phyloP scores from a whole-genome alignment of 441 rosid species.

The Arabidopsis lyrata region DNA sequence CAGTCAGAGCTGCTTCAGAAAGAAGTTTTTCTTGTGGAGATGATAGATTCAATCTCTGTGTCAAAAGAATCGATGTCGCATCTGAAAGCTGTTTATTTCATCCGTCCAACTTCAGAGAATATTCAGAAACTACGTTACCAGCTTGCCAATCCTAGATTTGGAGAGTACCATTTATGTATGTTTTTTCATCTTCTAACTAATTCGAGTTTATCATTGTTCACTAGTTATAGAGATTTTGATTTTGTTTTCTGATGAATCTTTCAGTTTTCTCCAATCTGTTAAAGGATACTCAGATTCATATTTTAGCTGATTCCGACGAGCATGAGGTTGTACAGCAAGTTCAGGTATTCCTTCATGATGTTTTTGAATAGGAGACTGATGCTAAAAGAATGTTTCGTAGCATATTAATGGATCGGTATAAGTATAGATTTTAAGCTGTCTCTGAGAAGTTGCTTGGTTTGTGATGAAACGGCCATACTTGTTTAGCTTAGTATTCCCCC shows the following conservation, averaged over 20 bases:
- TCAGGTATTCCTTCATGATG: conserved; percentile 61
- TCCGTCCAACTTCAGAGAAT: conserved; percentile 87
- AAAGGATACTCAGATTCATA: conserved; percentile 97
- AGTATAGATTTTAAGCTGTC: not conserved
- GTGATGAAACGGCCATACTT: not conserved
- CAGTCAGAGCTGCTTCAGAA: conserved; percentile 96
- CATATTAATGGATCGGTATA: not conserved
- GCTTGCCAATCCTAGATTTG: conserved; percentile 83
- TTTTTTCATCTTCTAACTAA: conserved; percentile 21
- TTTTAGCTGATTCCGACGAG: conserved; percentile 96
- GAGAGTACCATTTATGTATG: conserved; percentile 90
- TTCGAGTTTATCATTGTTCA: conserved; percentile 21
- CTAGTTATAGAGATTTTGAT: not conserved
- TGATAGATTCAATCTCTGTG: conserved; percentile 83
- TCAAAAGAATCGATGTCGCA: conserved; percentile 93
- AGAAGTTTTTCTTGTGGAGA: conserved; percentile 91
- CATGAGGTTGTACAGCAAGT: conserved; percentile 92
- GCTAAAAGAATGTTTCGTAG: not conserved
- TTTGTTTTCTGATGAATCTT: conserved; percentile 29
- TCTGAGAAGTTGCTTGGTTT: conserved; percentile 11
- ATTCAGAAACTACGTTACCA: conserved; percentile 84
- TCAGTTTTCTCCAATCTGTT: conserved; percentile 95
- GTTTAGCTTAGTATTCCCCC: conserved; percentile 5
- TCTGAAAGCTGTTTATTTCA: conserved; percentile 87
- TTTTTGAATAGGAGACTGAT: conserved; percentile 17